A percentile compares a stretch with the other conserved stretches of the same genome.
Evolutionary conservation across 768 basidiomycete species (phyloP).

Genomic region (Boletus fagicola): DNA sequence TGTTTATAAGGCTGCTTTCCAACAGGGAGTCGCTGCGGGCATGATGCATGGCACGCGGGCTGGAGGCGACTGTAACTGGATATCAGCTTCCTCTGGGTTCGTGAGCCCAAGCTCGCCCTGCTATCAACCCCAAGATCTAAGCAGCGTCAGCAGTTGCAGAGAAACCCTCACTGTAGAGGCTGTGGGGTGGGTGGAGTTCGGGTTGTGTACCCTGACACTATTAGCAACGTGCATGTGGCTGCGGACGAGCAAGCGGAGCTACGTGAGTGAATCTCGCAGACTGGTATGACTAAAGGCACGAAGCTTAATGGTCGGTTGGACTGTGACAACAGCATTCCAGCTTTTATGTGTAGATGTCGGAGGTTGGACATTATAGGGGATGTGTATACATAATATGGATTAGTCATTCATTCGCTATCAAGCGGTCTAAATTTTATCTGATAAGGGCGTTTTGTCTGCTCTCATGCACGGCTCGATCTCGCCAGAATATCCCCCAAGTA

Average conservation of each 20-base stretch:
- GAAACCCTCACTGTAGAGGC: constrained; percentile 73
- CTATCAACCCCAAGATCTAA: constrained; percentile 22
- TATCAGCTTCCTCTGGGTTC: constrained; percentile 36
- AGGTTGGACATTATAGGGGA: neutral
- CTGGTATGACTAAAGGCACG: constrained; percentile 35
- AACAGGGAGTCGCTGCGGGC: constrained; percentile 65
- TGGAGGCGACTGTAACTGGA: constrained; percentile 57
- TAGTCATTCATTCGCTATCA: constrained; percentile 13
- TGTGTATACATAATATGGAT: constrained; percentile 12
- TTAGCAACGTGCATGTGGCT: constrained; percentile 55
- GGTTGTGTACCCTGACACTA: constrained; percentile 55
- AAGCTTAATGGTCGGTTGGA: constrained; percentile 21
- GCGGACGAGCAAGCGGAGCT: constrained; percentile 37
- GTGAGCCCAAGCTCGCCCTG: constrained; percentile 26
- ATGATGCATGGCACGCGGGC: constrained; percentile 62
- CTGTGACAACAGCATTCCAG: constrained; percentile 31
- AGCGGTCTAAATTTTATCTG: constrained; percentile 21
- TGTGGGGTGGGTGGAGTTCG: constrained; percentile 74
- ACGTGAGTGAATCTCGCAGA: constrained; percentile 43
- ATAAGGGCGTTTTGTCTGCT: constrained; percentile 12
- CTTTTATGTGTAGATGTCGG: constrained; percentile 30
- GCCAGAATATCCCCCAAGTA: neutral
- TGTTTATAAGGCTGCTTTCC: constrained; percentile 4
- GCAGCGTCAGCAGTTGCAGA: constrained; percentile 50
- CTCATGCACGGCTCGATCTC: constrained; percentile 5